Conservation (phyloP, 768 basidiomycete species). For the Trichaptum fuscoviolaceum region DNA sequence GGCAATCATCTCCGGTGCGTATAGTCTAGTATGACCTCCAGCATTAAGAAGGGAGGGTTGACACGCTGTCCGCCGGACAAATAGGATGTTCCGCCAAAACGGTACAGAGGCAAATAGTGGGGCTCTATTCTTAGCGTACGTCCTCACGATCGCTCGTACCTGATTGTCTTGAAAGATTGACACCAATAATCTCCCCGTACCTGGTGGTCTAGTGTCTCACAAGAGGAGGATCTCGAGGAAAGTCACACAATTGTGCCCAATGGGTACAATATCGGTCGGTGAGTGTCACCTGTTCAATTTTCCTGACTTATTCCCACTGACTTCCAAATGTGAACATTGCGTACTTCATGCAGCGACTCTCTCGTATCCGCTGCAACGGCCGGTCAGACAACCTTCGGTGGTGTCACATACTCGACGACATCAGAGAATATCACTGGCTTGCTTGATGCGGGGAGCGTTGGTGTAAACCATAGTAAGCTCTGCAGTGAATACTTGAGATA, state of each 20-base stretch:
- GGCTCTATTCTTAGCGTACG: slow-evolving; percentile 57
- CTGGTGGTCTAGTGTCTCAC: slow-evolving; percentile 30
- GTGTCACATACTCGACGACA: slow-evolving; percentile 42
- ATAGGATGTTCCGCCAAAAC: slow-evolving; percentile 54
- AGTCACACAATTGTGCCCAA: slow-evolving; percentile 39
- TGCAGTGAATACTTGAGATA: background rate
- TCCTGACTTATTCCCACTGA: background rate
- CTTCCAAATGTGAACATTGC: background rate
- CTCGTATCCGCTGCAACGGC: slow-evolving; percentile 32
- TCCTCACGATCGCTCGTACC: slow-evolving; percentile 1
- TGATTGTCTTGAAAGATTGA: background rate
- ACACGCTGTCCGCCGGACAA: background rate
- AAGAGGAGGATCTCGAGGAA: slow-evolving; percentile 36
- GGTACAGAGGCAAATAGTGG: slow-evolving; percentile 43
- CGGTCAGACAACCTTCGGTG: slow-evolving; percentile 34
- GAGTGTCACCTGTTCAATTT: slow-evolving; percentile 10
- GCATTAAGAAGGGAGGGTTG: background rate
- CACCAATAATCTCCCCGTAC: no score
- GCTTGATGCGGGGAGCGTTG: slow-evolving; percentile 43
- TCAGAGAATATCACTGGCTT: slow-evolving; percentile 47
- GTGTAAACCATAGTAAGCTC: slow-evolving; percentile 49
- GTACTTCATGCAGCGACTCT: slow-evolving; percentile 23
- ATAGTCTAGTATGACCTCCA: background rate
- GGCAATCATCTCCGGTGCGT: slow-evolving; percentile 44
- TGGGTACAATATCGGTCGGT: slow-evolving; percentile 48